A percentile compares a stretch with the other conserved stretches of the same genome.
Evolutionary conservation across 2,329 filamentous ascomycete genomes (phyloP).

Genomic region (Purpureocillium lavendulum): DNA sequence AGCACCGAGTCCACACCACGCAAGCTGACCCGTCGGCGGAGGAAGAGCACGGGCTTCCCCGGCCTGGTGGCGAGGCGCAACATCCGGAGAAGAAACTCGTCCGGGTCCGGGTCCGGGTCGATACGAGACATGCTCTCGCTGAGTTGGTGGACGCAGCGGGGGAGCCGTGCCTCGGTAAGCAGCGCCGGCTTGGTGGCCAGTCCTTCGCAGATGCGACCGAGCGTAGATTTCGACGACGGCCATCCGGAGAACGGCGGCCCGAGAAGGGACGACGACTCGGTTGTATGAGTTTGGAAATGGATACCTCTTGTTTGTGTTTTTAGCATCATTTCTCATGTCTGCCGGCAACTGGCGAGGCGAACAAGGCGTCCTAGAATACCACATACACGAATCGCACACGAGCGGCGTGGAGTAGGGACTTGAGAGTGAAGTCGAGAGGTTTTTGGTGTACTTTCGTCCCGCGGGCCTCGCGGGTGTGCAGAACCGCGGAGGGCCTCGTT

Average conservation of each 20-base stretch:
- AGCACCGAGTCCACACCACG: conserved; percentile 20
- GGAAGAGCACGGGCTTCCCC: conserved; percentile 54
- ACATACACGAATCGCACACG: neutral
- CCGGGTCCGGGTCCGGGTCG: conserved; percentile 34
- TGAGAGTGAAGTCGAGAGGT: conserved; percentile 11
- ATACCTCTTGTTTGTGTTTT: neutral
- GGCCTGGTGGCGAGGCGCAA: conserved; percentile 47
- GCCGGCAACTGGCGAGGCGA: conserved; percentile 4
- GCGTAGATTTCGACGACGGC: conserved; percentile 10
- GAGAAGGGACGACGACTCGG: conserved; percentile 16
- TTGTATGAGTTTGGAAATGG: conserved; percentile 21
- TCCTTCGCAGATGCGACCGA: conserved; percentile 8
- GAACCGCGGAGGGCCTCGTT: too few species aligned
- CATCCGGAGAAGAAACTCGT: conserved; percentile 27
- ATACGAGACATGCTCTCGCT: conserved; percentile 45
- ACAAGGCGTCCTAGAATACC: conserved; percentile 3
- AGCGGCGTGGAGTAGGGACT: neutral
- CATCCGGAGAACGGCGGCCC: conserved; percentile 2
- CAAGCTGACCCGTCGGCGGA: conserved; percentile 32
- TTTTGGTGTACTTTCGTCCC: conserved; percentile 8
- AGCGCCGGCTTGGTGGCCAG: conserved; percentile 5
- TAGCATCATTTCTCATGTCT: neutral
- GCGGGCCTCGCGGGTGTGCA: too few species aligned
- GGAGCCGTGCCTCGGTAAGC: conserved; percentile 6
- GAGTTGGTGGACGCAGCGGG: conserved; percentile 39